phyloP scores from a whole-genome alignment of 345 rosid genomes.

The Cardiospermum halicacabum region DNA sequence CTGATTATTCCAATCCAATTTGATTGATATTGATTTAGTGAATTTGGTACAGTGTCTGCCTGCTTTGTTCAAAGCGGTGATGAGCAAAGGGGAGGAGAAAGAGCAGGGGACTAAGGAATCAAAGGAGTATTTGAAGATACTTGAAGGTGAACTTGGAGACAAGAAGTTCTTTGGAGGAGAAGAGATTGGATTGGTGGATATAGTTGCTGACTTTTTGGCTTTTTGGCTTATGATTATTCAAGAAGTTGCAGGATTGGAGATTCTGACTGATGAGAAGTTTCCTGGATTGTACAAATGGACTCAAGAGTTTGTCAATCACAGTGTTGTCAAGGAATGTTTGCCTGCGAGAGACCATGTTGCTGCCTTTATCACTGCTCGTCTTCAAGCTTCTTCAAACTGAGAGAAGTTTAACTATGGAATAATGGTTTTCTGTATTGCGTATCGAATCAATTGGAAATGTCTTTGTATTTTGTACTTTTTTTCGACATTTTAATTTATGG shows the following conservation, averaged over 20 bases:
- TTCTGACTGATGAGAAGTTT: slow-evolving; percentile 6
- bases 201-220: neutral
- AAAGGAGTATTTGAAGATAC: slow-evolving; percentile 9
- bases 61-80: no score
- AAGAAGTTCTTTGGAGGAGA: slow-evolving; percentile 21
- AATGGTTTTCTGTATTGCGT: no score
- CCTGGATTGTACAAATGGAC: slow-evolving; percentile 22
- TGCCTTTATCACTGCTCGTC: neutral
- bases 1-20: no score
- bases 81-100: slow-evolving; percentile 10
- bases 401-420: no score
- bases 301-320: neutral
- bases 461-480: no score
- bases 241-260: neutral
- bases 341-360: slow-evolving; percentile 20
- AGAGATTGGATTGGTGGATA: slow-evolving; percentile 17
- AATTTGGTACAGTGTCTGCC: no score
- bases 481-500: no score
- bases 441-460: no score
- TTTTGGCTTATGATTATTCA: slow-evolving; percentile 8
- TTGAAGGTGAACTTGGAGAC: slow-evolving; percentile 19
- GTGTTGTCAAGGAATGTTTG: slow-evolving; percentile 7
- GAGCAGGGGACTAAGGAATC: slow-evolving; percentile 12
- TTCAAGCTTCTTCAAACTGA: no score
- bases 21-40: no score